phyloP scores from a whole-genome alignment of 1,284 basidiomycete species.

The Ustanciosporium gigantosporum region DNA sequence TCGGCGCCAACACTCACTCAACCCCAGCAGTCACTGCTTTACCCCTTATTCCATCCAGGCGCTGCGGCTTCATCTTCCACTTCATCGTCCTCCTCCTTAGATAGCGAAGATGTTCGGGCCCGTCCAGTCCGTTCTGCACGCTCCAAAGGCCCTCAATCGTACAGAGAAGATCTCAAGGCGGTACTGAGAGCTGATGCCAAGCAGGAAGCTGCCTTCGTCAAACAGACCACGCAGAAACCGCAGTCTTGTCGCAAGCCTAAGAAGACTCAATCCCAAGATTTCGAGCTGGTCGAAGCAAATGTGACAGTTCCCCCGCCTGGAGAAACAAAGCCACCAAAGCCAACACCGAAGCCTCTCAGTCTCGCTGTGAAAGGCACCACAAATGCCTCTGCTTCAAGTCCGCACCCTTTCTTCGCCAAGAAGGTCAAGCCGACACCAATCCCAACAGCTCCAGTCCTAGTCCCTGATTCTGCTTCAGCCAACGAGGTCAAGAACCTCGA shows the following conservation, averaged over 20 bases:
- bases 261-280: neutral
- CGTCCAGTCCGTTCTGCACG: slow-evolving; percentile 13
- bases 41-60: slow-evolving; percentile 17
- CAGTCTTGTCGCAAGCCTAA: neutral
- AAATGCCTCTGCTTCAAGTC: slow-evolving; percentile 3
- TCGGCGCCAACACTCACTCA: too few relatives aligned
- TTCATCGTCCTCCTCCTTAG: neutral
- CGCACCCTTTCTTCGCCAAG: slow-evolving; percentile 30
- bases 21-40: slow-evolving; percentile 2
- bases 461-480: neutral
- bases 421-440: slow-evolving; percentile 7
- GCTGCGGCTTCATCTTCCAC: too few relatives aligned
- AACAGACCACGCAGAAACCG: neutral
- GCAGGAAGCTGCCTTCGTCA: slow-evolving; percentile 11
- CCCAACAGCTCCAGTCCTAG: neutral
- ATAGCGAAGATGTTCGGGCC: neutral
- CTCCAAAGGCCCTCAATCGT: slow-evolving; percentile 17
- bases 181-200: slow-evolving; percentile 27
- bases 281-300: neutral
- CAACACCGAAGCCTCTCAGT: slow-evolving; percentile 13
- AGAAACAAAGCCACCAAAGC: slow-evolving; percentile 1
- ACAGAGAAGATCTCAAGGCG: slow-evolving; percentile 38
- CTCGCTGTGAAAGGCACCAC: slow-evolving; percentile 23
- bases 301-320: too few relatives aligned
- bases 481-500: too few relatives aligned